Conservation (phyloP, 164 flowering plant genomes). For the Brasenia schreberi region DNA sequence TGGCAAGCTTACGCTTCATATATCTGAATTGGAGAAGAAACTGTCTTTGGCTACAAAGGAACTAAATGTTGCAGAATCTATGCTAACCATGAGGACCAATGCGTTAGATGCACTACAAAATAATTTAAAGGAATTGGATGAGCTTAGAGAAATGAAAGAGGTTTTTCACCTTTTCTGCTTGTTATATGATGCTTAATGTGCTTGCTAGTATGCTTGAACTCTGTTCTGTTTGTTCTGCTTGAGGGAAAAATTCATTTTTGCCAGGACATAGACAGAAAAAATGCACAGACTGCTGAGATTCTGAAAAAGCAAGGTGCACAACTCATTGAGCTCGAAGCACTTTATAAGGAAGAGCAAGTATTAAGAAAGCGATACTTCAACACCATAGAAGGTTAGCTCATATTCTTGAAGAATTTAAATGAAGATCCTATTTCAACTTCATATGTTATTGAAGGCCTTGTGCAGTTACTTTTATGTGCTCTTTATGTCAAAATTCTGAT, state of each 20-base stretch:
- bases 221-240: not conserved
- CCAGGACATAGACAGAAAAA: constrained; percentile 94
- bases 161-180: constrained; percentile 15
- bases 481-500: constrained; percentile 1
- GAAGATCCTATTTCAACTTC: not conserved
- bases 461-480: not conserved
- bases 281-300: constrained; percentile 94
- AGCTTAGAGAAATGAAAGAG: constrained; percentile 96
- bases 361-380: constrained; percentile 88
- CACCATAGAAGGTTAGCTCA: constrained; percentile 69
- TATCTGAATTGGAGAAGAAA: constrained; percentile 61
- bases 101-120: constrained; percentile 47
- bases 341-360: constrained; percentile 88
- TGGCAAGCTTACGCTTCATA: constrained; percentile 25
- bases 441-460: not conserved
- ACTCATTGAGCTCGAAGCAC: constrained; percentile 67
- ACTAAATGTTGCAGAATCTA: constrained; percentile 37
- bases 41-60: constrained; percentile 36
- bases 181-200: not conserved
- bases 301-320: constrained; percentile 91
- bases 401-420: too few relatives aligned
- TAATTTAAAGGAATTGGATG: constrained; percentile 75
- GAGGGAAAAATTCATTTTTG: not conserved
- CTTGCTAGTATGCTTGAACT: not conserved
- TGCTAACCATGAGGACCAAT: constrained; percentile 28